Base-by-base conservation (phyloP, 2,329 filamentous ascomycete species). In the Uncinocarpus reesii region DNA sequence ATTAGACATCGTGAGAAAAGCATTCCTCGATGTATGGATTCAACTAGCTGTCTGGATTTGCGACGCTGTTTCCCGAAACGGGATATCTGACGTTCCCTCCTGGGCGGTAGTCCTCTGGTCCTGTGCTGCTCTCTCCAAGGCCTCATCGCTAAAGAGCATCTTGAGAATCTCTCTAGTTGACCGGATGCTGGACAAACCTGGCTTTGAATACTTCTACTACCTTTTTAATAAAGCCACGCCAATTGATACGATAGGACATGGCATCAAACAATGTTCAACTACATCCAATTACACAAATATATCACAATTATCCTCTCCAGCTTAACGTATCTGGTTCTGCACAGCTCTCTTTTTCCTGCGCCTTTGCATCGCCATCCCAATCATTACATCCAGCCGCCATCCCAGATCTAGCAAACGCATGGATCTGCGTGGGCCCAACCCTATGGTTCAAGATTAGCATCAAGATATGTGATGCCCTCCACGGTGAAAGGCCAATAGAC, bases 371-470 rank as follows among this genome's bases (percentile, higher is more conserved):
- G 16, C 20, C n/a, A 13, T 18, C 31, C 29, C 2, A 15, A 20
- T 16, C 7, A n/a, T 55, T n/a, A 31, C 47, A 24, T 32, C 21
- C 41, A 21, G 34, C 8, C 7, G 11, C 11, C 11, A n/a, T 18
- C 4, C 28, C 16, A 24, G 29, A 26, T n/a, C 3, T 43, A 8
- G 37, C 18, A 38, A 43, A 49, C 11, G 20, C 58, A 23, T 68
- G 64, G 65, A 52, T 63, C 6, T 55, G 49, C 26, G 58, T 62
- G 47, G 53, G 55, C 8, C 37, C 47, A 7, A 41, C 47, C 23
- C 38, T 65, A 6, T 52, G 52, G 32, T 45, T 67, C 6, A 52
- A 56, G n/a, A 41, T 67, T 6, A 48, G 49, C 7, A 38, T 66
- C 24, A 31, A 10, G 15, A 48, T 55, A 20, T 45, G 48, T 16